phyloP scores from a whole-genome alignment of 1,139 yeast genomes.

The Blastobotrys indianensis region DNA sequence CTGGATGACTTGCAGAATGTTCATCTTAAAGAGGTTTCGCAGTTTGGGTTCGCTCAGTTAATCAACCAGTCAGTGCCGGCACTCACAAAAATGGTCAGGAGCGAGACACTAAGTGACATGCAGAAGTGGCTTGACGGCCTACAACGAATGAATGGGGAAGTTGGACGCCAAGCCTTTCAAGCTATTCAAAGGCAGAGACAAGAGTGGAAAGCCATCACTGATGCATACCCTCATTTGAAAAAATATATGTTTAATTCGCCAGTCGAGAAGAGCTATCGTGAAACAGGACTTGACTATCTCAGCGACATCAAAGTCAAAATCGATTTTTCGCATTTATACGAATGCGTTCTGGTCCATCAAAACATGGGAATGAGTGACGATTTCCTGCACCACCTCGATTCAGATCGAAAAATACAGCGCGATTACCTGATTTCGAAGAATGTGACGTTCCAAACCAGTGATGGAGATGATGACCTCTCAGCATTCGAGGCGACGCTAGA shows the following conservation, averaged over 20 bases:
- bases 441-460: constrained; percentile 17
- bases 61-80: constrained; percentile 67
- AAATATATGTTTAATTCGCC: constrained; percentile 78
- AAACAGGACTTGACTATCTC: constrained; percentile 40
- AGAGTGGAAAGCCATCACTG: constrained; percentile 48
- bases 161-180: constrained; percentile 55
- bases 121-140: constrained; percentile 63
- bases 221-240: constrained; percentile 41
- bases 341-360: constrained; percentile 75
- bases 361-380: constrained; percentile 61
- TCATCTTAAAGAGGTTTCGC: constrained; percentile 62
- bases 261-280: constrained; percentile 69
- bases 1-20: constrained; percentile 66
- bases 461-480: constrained; percentile 18
- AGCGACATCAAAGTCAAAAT: constrained; percentile 27
- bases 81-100: constrained; percentile 66
- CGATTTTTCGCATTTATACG: constrained; percentile 66
- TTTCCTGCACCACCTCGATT: constrained; percentile 57
- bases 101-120: constrained; percentile 69
- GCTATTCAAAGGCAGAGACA: constrained; percentile 51
- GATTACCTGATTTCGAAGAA: constrained; percentile 59
- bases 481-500: constrained; percentile 36
- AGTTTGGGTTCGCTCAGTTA: constrained; percentile 64
- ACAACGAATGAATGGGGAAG: constrained; percentile 54
- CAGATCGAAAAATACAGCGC: constrained; percentile 69